phyloP scores from a whole-genome alignment of 2,329 filamentous ascomycete species.

The Boeremia lycopersici region DNA sequence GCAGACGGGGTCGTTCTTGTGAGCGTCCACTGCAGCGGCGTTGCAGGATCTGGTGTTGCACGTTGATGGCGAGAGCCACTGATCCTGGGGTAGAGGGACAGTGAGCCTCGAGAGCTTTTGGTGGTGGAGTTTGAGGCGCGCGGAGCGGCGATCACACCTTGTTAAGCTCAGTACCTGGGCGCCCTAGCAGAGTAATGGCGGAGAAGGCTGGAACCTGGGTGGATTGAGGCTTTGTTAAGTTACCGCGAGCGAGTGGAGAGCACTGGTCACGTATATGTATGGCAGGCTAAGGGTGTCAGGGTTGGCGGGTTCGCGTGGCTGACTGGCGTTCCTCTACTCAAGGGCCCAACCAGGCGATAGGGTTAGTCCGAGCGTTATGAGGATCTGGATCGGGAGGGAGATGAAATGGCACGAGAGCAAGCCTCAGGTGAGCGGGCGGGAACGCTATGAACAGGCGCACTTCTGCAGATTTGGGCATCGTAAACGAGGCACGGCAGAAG shows the following conservation, averaged over 20 bases:
- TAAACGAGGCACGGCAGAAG: slow-evolving; percentile 50
- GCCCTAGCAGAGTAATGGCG: slow-evolving; percentile 53
- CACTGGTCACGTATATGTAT: slow-evolving; percentile 53
- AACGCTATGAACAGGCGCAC: slow-evolving; percentile 45
- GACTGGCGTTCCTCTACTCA: slow-evolving; percentile 42
- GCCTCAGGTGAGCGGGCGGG: slow-evolving; percentile 44
- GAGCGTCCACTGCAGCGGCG: slow-evolving; percentile 30
- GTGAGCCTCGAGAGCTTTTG: slow-evolving; percentile 29
- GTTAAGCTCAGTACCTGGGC: slow-evolving; percentile 57
- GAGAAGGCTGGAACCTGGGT: slow-evolving; percentile 54
- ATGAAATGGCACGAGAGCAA: slow-evolving; percentile 41
- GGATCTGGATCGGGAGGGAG: slow-evolving; percentile 51
- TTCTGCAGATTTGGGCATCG: slow-evolving; percentile 46
- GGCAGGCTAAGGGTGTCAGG: slow-evolving; percentile 48
- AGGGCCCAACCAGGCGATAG: slow-evolving; percentile 50
- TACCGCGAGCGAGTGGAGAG: slow-evolving; percentile 48
- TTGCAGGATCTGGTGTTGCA: slow-evolving; percentile 45
- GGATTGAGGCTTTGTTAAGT: slow-evolving; percentile 44
- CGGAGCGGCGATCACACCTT: slow-evolving; percentile 55
- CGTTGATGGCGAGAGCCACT: slow-evolving; percentile 33
- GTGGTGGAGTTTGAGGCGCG: slow-evolving; percentile 47
- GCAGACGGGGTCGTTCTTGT: slow-evolving; percentile 27
- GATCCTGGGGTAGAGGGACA: slow-evolving; percentile 23
- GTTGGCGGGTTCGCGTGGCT: slow-evolving; percentile 51
- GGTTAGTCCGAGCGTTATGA: slow-evolving; percentile 49